Conservation (phyloP, 2,329 filamentous ascomycete genomes). For the Curvularia sp. region DNA sequence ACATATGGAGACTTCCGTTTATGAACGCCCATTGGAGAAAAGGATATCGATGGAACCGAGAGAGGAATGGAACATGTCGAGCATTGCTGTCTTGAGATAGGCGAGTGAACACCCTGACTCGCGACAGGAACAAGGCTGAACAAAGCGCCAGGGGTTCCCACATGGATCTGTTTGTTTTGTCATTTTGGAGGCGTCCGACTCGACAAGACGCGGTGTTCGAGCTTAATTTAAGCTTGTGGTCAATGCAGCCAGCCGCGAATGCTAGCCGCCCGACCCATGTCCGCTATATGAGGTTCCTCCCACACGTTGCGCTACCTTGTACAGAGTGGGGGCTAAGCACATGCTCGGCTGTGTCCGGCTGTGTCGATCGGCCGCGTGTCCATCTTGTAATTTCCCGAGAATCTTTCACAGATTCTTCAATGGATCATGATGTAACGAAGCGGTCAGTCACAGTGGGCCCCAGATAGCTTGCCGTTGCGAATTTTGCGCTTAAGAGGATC, state of each 20-base stretch:
- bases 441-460: neutral
- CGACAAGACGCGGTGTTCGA: constrained; percentile 6
- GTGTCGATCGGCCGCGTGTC: constrained; percentile 11
- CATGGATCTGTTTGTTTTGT: constrained; percentile 1
- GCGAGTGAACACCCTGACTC: constrained; percentile 2
- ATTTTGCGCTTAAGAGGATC: neutral
- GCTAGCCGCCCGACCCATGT: constrained; percentile 7
- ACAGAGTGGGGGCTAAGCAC: constrained; percentile 1
- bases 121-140: constrained; percentile 4
- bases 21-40: neutral
- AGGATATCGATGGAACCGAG: neutral
- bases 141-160: neutral
- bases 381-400: constrained; percentile 10
- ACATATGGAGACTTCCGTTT: neutral
- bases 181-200: neutral
- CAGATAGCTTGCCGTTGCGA: neutral
- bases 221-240: constrained; percentile 1
- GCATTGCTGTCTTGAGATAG: neutral
- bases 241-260: constrained; percentile 2
- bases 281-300: neutral
- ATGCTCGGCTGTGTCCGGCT: neutral
- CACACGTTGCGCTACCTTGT: constrained; percentile 5
- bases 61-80: neutral
- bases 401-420: neutral
- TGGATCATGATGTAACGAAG: neutral